Evolutionary conservation across 139 green algal genomes (phyloP), one percentile per base, ranked within the genome.

Genomic region (Asterochloris sp.): DNA sequence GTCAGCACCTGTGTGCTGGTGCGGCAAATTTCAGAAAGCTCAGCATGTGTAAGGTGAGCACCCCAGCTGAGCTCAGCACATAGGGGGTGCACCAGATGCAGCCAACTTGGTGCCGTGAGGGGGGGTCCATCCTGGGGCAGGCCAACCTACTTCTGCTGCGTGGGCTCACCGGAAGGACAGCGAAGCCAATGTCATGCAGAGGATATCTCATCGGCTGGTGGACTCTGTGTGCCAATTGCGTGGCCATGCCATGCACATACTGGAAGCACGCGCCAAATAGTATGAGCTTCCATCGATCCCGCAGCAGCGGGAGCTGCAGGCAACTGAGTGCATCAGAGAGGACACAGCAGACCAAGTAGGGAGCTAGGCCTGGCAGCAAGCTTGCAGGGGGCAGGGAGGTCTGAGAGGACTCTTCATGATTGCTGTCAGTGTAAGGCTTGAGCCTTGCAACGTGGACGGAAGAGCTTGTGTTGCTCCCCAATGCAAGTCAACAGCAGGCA

Each of bases 231-330:
- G 92, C 94, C 62, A 98, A 88, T 90, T 96, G 94, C 10, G 93
- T 95, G 81, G 93, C 93, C n/a, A 97, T 94, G 64, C 91, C 94
- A 83, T 98, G 94, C n/a, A 96, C 88, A 63, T 98, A 98, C 79
- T 98, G 94, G 86, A 96, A 96, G 14, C 91, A 62, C 10, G 92
- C 81, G 16, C 94, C 91, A 66, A 95, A 91, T 0, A 95, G 28
- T 26, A 98, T 88, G 47, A 91, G 90, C 82, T 93, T 92, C 92
- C 91, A 96, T 2, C 91, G 84, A 23, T 90, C 84, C 76, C 85
- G 91, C 2, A 97, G 87, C 76, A 97, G 83, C 0, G 93, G 93
- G 67, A 91, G 87, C 94, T 97, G 90, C 89, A 80, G 0, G 17
- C 54, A 80, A 27, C 10, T 8, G 47, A 64, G 11, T 16, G 62